Percentiles rank a stretch among this genome's conserved stretches.
phyloP scores from a whole-genome alignment of 2,329 filamentous ascomycete species.

The Pezicula carpinea region DNA sequence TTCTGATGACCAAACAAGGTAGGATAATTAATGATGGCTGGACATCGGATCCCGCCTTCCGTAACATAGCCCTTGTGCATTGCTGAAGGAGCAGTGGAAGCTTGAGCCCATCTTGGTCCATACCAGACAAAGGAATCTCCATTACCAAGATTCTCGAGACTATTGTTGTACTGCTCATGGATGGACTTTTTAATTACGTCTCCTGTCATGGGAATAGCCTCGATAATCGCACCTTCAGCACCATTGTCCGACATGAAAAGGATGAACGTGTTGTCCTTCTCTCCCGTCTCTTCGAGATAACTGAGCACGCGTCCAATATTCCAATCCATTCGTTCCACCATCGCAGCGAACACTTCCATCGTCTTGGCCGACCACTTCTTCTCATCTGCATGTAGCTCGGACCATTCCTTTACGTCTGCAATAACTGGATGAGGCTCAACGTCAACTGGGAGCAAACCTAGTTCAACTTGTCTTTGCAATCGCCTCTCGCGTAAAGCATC shows the following conservation, averaged over 20 bases:
- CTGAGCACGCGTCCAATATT: constrained; percentile 56
- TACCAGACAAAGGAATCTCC: constrained; percentile 57
- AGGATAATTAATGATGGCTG: constrained; percentile 32
- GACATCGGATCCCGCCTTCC: constrained; percentile 35
- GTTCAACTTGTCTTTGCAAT: constrained; percentile 49
- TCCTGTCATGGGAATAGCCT: constrained; percentile 47
- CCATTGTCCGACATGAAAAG: constrained; percentile 62
- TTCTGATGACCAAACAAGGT: not conserved
- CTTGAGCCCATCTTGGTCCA: constrained; percentile 51
- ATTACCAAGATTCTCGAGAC: constrained; percentile 52
- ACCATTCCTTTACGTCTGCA: constrained; percentile 10
- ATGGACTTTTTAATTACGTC: constrained; percentile 29
- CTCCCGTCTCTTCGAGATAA: constrained; percentile 43
- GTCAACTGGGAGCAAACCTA: constrained; percentile 31
- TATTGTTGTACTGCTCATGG: constrained; percentile 53
- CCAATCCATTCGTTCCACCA: constrained; percentile 44
- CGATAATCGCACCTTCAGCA: constrained; percentile 53
- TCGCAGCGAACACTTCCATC: constrained; percentile 58
- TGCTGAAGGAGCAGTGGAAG: constrained; percentile 46
- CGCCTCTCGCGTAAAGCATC: constrained; percentile 49
- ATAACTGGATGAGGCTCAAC: constrained; percentile 18
- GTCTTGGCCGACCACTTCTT: too few species aligned
- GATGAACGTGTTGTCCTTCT: constrained; percentile 60
- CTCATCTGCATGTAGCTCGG: constrained; percentile 31
- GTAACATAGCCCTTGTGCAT: constrained; percentile 26